Percentiles rank a stretch among this genome's conserved stretches.
These are phyloP conservation scores for Dendryphion nanum DNA, from an alignment of 2,329 filamentous ascomycete species.

Conservation along the genomic window DNA sequence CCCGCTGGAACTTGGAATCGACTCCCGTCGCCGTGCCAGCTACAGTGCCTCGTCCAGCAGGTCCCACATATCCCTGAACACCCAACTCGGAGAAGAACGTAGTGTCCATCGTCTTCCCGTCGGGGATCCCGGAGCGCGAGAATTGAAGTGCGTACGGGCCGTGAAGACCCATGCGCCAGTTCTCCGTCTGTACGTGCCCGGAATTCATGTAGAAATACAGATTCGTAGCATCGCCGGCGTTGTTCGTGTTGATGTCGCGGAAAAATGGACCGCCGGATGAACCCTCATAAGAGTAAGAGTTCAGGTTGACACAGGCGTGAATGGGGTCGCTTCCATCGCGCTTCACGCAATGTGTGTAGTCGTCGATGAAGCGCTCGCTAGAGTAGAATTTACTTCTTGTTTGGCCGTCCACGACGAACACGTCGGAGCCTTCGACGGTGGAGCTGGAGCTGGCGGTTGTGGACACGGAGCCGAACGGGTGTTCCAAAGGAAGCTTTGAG, in stretches of 20 bases:
- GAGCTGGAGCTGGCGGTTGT: constrained; percentile 52
- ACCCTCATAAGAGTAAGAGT: constrained; percentile 56
- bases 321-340: constrained; percentile 48
- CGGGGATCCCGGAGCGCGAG: constrained; percentile 57
- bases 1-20: constrained; percentile 50
- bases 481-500: constrained; percentile 33
- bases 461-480: constrained; percentile 47
- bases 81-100: constrained; percentile 60
- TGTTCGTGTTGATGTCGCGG: constrained; percentile 64
- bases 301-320: constrained; percentile 62
- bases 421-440: constrained; percentile 54
- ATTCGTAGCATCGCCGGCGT: constrained; percentile 56
- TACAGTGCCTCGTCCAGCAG: constrained; percentile 58
- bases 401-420: constrained; percentile 59
- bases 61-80: constrained; percentile 58
- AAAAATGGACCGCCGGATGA: constrained; percentile 65
- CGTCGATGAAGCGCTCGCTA: constrained; percentile 68
- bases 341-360: constrained; percentile 61
- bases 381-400: constrained; percentile 71
- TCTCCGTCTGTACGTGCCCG: constrained; percentile 58
- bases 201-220: constrained; percentile 71
- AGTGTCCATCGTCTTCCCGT: constrained; percentile 46
- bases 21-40: constrained; percentile 61
- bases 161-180: constrained; percentile 61
- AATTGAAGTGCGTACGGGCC: constrained; percentile 65